Evolutionary conservation across 371 early-diverging fungal species (phyloP), one percentile per base, ranked within the genome.

Genomic region (Mortierella sp.): DNA sequence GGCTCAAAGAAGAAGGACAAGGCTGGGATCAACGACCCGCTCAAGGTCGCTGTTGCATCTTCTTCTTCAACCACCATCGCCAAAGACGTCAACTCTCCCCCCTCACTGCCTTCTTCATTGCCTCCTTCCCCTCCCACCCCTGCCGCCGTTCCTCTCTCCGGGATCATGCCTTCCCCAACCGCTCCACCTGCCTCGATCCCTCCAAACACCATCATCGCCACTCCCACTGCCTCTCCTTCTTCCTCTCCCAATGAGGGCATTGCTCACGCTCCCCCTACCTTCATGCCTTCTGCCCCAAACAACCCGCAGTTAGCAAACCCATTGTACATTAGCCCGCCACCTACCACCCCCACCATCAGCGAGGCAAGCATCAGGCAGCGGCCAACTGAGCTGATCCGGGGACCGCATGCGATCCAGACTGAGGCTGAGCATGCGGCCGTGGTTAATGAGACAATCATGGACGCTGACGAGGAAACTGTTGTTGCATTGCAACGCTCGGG

Each of bases 1-100:
- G 57, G 65, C 48, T 26, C 56, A 28, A 72, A 62, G 45, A 72
- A 72, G 29, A 71, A 65, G 60, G 60, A 70, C 23, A 57, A 65
- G 19, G 14, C 37, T 37, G 37, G 5, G 37, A 37, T 37, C 37
- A 9, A 37, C 37, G 9, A 9, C 37, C 37, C 37, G 3, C 5
- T 37, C 37, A 37, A 37, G 14, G 25, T 26, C 29, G 2, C 51
- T 1, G 21, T 44, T 19, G 57, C 43, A 0, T 46, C 30, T 1
- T 2, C 29, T 28, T 29, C 28, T 2, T 11, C 21, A 15, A 64
- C 26, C 2, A 26, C 14, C n/a, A 16, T 45, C 26, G 56, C 12
- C 30, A 66, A 61, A 19, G 47, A 62, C 45, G 52, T 28, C 62
- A 50, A 25, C 43, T 11, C 65, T 43, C 51, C 65, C 1, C 53